Base-by-base conservation (phyloP, 345 rosid genomes). In the Camelina sativa region DNA sequence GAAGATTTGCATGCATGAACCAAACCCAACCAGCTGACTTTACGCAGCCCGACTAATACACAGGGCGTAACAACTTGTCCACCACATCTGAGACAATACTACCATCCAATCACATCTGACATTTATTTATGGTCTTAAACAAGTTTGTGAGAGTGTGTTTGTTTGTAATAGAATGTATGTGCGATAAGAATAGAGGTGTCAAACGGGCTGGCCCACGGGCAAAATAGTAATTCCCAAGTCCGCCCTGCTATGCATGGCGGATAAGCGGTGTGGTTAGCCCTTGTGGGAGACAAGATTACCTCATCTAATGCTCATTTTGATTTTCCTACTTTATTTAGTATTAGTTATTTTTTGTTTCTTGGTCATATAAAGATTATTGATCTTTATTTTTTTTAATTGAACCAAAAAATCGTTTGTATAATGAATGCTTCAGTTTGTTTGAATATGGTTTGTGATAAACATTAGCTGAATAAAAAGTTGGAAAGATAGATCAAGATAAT, bases 261-360 rank as follows among this genome's bases (percentile, higher is more conserved):
- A 19, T 35, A 28, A 30, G 61, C 44, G 44, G 12, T 52, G 48
- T 43, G 71, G 69, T 71, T 77, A 69, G 68, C 65, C 75, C 48
- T 73, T 30, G 75, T 72, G 78, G 82, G 82, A 66, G 81, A 83
- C 85, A 81, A 68, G 55, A 73, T 72, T 79, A 79, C 63, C 79
- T 73, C 74, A 77, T 23, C 62, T 63, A 74, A 40, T 55, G 62
- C 59, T 66, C 46, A 13, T 54, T 69, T 53, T 69, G 52, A 62
- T 62, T 69, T 56, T 55, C 38, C 19, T 25, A n/a, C 48, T 51
- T 30, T 7, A 11, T 68, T 75, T 67, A 50, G 11, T 65, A 32
- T 40, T 67, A 56, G 7, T 65, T 65, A 35, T n/a, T 37, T 35
- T 25, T 17, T 11, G 13, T 20, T 20, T 20, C 22, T 50, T 11